Evolutionary conservation across 345 rosid genomes (phyloP), one percentile per base, ranked within the genome.

Genomic region (Viola odorata): DNA sequence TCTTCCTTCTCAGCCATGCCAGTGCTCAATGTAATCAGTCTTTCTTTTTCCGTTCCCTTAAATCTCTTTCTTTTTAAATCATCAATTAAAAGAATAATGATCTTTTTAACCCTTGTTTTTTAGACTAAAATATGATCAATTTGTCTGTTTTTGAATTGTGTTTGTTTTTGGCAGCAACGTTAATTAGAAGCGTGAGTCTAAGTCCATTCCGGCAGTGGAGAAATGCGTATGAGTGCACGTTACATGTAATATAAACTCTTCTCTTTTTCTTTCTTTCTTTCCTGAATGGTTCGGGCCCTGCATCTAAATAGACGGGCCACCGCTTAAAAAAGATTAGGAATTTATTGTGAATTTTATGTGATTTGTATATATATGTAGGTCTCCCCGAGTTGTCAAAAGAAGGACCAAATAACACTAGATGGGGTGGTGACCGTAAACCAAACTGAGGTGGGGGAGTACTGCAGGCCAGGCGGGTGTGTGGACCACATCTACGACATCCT

Each of bases 161-260:
- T 23, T 23, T 23, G 32, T 23, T 23, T 23, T 23, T 23, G 32
- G 32, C 32, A 23, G 32, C 32, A 23, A 23, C 32, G 32, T 23
- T 23, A 23, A 23, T 23, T 23, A 23, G 32, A 23, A 14, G 61
- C 36, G 67, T 70, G 52, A 79, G 67, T 59, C 57, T 70, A 55
- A 64, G 78, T 42, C 83, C 83, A n/a, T 57, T 73, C 61, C 12
- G 41, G 64, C 67, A 68, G 37, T 76, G 80, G 80, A 67, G 72
- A 65, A 70, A 69, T 15, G 80, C 80, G 13, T 67, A 65, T 7
- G 71, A 73, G 5, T 79, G 80, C 73, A 48, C 72, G 60, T 36
- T 41, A 14, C 59, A 62, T 7, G 75, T 71, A 50, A 66, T 36
- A 41, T 12, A n/a, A n/a, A 42, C 48, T 5, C 7, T 38, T 0